phyloP scores from a whole-genome alignment of 2,329 filamentous ascomycete species.

The Neodidymelliopsis sp. region DNA sequence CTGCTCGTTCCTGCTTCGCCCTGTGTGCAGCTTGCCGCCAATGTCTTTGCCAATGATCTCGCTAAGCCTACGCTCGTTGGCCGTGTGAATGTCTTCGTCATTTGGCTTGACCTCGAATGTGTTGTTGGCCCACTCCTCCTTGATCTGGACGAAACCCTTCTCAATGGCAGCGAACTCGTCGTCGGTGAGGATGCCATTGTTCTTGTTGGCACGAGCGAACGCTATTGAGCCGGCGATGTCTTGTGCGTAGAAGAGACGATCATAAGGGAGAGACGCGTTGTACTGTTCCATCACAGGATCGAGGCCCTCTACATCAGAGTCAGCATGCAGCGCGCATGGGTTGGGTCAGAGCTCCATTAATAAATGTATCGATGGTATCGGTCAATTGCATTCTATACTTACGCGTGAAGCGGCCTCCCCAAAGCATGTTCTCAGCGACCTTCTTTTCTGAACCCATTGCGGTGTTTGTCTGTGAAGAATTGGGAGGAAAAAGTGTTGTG shows the following conservation, averaged over 20 bases:
- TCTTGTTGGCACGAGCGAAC: conserved; percentile 80
- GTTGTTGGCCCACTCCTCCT: conserved; percentile 57
- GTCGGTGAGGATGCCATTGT: conserved; percentile 74
- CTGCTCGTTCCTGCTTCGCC: conserved; percentile 87
- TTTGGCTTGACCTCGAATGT: conserved; percentile 58
- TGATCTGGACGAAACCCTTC: conserved; percentile 68
- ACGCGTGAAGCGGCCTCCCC: conserved; percentile 49
- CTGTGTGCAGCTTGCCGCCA: conserved; percentile 89
- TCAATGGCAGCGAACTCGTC: conserved; percentile 79
- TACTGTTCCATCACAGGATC: conserved; percentile 88
- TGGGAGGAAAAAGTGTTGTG: conserved; percentile 8
- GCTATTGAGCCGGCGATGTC: conserved; percentile 83
- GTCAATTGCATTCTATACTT: conserved; percentile 8
- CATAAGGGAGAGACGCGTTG: conserved; percentile 82
- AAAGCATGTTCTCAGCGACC: conserved; percentile 50
- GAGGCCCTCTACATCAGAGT: conserved; percentile 68
- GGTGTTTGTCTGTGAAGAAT: background rate
- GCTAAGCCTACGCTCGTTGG: conserved; percentile 64
- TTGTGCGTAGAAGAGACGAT: conserved; percentile 78
- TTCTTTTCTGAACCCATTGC: conserved; percentile 46
- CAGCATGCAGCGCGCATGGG: conserved; percentile 14
- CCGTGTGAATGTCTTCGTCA: conserved; percentile 64
- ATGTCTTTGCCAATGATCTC: conserved; percentile 88
- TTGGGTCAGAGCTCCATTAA: background rate
- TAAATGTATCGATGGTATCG: background rate